A percentile compares a stretch with the other conserved stretches of the same genome.
phyloP scores from a whole-genome alignment of 352 stramenopile genomes.

The Phytophthora pseudosyringae region DNA sequence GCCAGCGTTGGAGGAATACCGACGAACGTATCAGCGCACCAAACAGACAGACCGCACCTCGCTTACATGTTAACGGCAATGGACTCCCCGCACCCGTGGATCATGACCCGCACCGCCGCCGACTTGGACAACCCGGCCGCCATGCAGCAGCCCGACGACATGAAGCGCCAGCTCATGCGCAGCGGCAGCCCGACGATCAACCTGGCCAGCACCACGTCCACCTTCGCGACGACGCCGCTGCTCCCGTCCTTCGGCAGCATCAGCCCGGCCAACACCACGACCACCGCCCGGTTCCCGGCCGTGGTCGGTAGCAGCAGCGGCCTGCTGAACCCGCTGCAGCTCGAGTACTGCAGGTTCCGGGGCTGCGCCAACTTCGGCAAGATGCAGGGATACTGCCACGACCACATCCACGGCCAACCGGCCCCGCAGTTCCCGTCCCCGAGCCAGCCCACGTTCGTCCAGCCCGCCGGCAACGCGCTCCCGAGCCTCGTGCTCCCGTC shows the following conservation, averaged over 20 bases:
- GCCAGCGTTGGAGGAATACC: slow-evolving; percentile 3
- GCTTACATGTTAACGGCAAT: slow-evolving; percentile 35
- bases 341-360: slow-evolving; percentile 54
- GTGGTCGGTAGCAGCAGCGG: slow-evolving; percentile 15
- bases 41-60: slow-evolving; percentile 5
- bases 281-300: slow-evolving; percentile 29
- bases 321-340: slow-evolving; percentile 49
- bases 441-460: slow-evolving; percentile 15
- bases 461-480: slow-evolving; percentile 17
- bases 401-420: slow-evolving; percentile 56
- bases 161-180: slow-evolving; percentile 35
- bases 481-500: slow-evolving; percentile 32
- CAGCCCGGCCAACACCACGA: slow-evolving; percentile 54
- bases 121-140: slow-evolving; percentile 13
- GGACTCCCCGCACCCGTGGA: slow-evolving; percentile 31
- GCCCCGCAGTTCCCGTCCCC: slow-evolving; percentile 32
- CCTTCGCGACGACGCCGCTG: slow-evolving; percentile 29
- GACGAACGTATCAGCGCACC: background rate
- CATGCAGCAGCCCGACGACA: slow-evolving; percentile 24
- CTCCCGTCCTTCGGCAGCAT: slow-evolving; percentile 52
- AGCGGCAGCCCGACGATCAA: slow-evolving; percentile 31
- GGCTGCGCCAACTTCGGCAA: slow-evolving; percentile 72
- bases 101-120: slow-evolving; percentile 17
- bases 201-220: slow-evolving; percentile 27
- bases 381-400: slow-evolving; percentile 69